Percentiles rank a stretch among this genome's conserved stretches.
These are phyloP conservation scores for Cenchrus americanus DNA, from an alignment of 176 grass and related monocot genomes.

Conservation along the genomic window DNA sequence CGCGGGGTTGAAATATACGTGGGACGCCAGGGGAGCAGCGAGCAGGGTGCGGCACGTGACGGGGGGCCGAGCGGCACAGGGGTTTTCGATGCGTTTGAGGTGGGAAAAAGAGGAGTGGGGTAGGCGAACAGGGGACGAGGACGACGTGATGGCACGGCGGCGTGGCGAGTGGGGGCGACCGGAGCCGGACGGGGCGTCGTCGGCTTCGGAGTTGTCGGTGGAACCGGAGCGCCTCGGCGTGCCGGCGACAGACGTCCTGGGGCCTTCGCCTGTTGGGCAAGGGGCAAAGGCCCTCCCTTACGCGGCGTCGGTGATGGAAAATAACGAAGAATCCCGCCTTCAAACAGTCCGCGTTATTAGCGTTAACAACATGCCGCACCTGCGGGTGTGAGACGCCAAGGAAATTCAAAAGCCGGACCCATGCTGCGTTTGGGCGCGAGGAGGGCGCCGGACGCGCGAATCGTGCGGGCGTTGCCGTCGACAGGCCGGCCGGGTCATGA, in stretches of 20 bases:
- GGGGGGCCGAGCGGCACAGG: not conserved
- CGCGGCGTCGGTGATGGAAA: no score
- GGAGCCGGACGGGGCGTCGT: not conserved
- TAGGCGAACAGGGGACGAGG: not conserved
- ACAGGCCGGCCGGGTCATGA: not conserved
- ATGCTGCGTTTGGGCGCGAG: not conserved
- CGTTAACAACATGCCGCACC: no score
- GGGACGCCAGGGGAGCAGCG: not conserved
- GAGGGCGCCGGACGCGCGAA: not conserved
- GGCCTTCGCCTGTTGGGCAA: not conserved
- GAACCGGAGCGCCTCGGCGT: not conserved
- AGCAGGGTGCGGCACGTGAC: not conserved
- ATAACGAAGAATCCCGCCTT: no score
- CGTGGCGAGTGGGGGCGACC: not conserved
- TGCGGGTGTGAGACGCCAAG: no score
- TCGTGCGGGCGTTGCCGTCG: not conserved
- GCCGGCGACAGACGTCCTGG: not conserved
- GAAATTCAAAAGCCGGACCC: not conserved
- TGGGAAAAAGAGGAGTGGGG: not conserved
- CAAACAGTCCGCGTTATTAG: no score
- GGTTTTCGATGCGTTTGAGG: slow-evolving; percentile 35
- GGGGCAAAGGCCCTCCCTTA: no score
- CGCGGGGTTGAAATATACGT: not conserved
- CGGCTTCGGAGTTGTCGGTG: not conserved
- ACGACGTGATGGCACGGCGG: slow-evolving; percentile 32